Base-by-base conservation (phyloP, 495 filamentous ascomycete genomes). In the Chaetomium fimeti region DNA sequence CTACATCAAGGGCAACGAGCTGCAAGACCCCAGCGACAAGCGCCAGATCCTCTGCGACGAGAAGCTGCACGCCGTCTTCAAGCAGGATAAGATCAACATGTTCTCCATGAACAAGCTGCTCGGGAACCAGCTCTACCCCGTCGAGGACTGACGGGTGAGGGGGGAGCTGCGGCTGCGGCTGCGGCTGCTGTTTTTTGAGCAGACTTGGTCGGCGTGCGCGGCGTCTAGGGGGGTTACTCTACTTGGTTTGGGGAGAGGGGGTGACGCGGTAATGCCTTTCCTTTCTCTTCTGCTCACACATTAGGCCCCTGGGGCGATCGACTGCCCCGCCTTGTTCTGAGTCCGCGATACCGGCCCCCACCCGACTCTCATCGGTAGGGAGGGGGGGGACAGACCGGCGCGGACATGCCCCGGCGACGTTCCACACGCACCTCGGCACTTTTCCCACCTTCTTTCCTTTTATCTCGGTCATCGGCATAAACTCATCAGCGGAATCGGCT, bases 11-110 rank as follows among this genome's bases (percentile, higher is more conserved):
- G 88, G 83, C 63, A 84, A 91, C 59, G 84, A 91, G 45, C 85
- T 98, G 18, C 94, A 98, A 74, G 93, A 97, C 71, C 93, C 92
- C 4, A 87, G 71, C 61, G 95, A 98, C 76, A 89, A 90, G 71
- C 90, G 94, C 15, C 91, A 96, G 69, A 98, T 98, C 59, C 78
- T 84, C 58, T 98, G 94, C 74, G 95, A 98, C 77, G 91, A 96
- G 43, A 83, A 85, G 54, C 86, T 98, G 87, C 85, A 90, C 40
- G 87, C 88, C 2, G 89, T 98, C 3, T 98, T 98, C 80, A 93
- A 93, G 73, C 84, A 88, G 68, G 89, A 92, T 64, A 89, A 85
- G 67, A 88, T 98, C 42, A 91, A 97, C 70, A 98, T 98, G 95
- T 98, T 98, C 72, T 92, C 91, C 48, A 96, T 97, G 92, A 97